Evolutionary conservation across 148 eudicot genomes (phyloP).

Genomic region (Talinum fruticosum): DNA sequence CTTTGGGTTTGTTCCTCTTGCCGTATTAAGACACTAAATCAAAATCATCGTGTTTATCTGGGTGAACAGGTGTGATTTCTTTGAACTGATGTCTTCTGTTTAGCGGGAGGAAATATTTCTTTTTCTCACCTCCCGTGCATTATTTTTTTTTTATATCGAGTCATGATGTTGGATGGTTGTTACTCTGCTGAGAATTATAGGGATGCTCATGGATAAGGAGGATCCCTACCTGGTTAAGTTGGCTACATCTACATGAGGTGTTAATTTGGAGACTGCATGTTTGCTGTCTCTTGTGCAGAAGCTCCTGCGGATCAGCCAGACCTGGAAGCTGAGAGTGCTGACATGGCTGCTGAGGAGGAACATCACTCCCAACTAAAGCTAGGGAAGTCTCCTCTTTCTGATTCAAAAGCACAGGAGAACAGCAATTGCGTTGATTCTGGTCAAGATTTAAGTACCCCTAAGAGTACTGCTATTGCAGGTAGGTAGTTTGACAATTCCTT

Average conservation of each 20-base stretch:
- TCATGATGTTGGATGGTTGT: conserved; percentile 12
- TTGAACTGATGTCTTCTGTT: too few relatives aligned
- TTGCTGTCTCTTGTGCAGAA: conserved; percentile 50
- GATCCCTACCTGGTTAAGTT: conserved; percentile 14
- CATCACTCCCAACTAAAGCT: not conserved
- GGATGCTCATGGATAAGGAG: conserved; percentile 11
- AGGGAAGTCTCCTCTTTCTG: not conserved
- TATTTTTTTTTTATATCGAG: not conserved
- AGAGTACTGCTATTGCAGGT: conserved; percentile 11
- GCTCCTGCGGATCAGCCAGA: conserved; percentile 77
- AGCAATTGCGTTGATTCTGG: not conserved
- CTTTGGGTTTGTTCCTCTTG: not conserved
- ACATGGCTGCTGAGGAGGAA: not conserved
- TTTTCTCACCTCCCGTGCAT: not conserved
- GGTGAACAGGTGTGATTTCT: too few relatives aligned
- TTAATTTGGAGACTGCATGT: conserved; percentile 16
- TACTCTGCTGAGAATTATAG: conserved; percentile 10
- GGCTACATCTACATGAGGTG: conserved; percentile 8
- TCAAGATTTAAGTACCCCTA: conserved; percentile 3
- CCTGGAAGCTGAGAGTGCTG: conserved; percentile 46
- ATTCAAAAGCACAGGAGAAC: not conserved
- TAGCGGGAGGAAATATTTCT: too few relatives aligned
- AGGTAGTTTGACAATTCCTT: not conserved
- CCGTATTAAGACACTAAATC: not conserved
- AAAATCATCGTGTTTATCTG: too few relatives aligned